These are phyloP conservation scores for Lumnitzera racemosa DNA, from an alignment of 345 rosid species.

Conservation along the genomic window DNA sequence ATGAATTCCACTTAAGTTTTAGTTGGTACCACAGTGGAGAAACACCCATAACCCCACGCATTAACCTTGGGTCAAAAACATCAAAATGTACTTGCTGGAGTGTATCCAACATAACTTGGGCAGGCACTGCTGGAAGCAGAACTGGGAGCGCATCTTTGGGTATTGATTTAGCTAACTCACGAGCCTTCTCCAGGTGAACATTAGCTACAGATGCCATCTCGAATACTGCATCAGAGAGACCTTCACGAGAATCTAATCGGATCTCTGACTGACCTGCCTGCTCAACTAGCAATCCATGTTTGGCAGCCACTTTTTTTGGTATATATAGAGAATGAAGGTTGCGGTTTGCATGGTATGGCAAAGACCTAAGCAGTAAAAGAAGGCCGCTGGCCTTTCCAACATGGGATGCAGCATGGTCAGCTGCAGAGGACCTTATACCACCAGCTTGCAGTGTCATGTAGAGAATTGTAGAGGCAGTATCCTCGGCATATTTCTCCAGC, in stretches of 20 bases:
- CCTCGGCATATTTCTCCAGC: slow-evolving; percentile 84
- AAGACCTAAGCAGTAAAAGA: slow-evolving; percentile 62
- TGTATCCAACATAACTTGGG: slow-evolving; percentile 63
- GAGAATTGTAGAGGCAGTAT: slow-evolving; percentile 66
- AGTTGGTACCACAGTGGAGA: slow-evolving; percentile 74
- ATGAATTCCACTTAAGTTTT: slow-evolving; percentile 77
- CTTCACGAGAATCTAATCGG: slow-evolving; percentile 53
- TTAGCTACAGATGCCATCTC: slow-evolving; percentile 91
- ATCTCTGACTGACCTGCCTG: slow-evolving; percentile 57
- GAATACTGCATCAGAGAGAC: slow-evolving; percentile 55
- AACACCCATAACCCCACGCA: slow-evolving; percentile 65
- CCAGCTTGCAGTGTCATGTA: slow-evolving; percentile 85
- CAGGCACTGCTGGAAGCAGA: slow-evolving; percentile 72
- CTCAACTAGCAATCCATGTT: slow-evolving; percentile 60
- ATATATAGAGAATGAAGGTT: slow-evolving; percentile 64
- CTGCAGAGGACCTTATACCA: slow-evolving; percentile 65
- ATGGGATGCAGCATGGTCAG: slow-evolving; percentile 91
- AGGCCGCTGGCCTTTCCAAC: slow-evolving; percentile 92
- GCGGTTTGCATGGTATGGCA: slow-evolving; percentile 75
- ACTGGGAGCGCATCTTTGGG: slow-evolving; percentile 68
- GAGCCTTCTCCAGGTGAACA: slow-evolving; percentile 74
- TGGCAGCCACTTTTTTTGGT: slow-evolving; percentile 58
- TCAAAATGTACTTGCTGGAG: slow-evolving; percentile 60
- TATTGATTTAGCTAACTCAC: slow-evolving; percentile 51
- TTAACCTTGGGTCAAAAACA: slow-evolving; percentile 74